Evolutionary conservation across 192 early-diverging fungal species (phyloP).

Genomic region (Paraglomus occultum): DNA sequence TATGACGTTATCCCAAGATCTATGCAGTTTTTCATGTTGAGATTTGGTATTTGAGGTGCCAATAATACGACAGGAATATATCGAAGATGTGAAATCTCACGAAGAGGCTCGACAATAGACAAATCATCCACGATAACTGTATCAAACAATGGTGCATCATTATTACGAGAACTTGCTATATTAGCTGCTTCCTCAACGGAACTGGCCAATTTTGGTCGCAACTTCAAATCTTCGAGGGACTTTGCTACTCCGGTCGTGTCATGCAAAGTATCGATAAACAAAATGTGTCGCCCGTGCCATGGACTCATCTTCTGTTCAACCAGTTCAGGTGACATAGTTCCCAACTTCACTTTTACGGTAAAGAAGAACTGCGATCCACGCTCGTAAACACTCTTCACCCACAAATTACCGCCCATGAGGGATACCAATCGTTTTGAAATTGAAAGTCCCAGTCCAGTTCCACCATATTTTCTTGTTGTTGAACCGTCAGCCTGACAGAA

Average conservation of each 20-base stretch:
- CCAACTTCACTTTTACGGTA: constrained; percentile 56
- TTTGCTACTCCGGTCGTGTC: constrained; percentile 38
- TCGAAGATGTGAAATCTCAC: constrained; percentile 55
- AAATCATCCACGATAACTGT: constrained; percentile 67
- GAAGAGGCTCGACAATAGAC: constrained; percentile 58
- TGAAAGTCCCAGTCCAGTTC: constrained; percentile 81
- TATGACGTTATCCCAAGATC: constrained; percentile 70
- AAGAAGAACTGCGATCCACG: constrained; percentile 78
- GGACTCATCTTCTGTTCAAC: constrained; percentile 52
- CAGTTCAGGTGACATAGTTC: constrained; percentile 36
- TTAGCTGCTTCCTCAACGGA: constrained; percentile 52
- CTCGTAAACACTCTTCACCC: constrained; percentile 73
- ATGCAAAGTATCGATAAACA: constrained; percentile 59
- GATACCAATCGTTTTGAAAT: constrained; percentile 78
- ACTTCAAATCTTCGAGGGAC: constrained; percentile 49
- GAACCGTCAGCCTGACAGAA: constrained; percentile 83
- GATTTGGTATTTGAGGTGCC: constrained; percentile 47
- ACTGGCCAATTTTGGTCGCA: constrained; percentile 40
- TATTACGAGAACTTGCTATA: constrained; percentile 28
- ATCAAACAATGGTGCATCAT: constrained; percentile 53
- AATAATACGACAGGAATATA: constrained; percentile 78
- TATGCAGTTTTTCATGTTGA: constrained; percentile 68
- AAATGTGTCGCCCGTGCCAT: constrained; percentile 62
- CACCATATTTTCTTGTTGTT: constrained; percentile 82
- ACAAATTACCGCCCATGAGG: constrained; percentile 76